A percentile compares a stretch with the other conserved stretches of the same genome.
Evolutionary conservation across 2,329 filamentous ascomycete species (phyloP).

Genomic region (Ceratocystis cubensis): DNA sequence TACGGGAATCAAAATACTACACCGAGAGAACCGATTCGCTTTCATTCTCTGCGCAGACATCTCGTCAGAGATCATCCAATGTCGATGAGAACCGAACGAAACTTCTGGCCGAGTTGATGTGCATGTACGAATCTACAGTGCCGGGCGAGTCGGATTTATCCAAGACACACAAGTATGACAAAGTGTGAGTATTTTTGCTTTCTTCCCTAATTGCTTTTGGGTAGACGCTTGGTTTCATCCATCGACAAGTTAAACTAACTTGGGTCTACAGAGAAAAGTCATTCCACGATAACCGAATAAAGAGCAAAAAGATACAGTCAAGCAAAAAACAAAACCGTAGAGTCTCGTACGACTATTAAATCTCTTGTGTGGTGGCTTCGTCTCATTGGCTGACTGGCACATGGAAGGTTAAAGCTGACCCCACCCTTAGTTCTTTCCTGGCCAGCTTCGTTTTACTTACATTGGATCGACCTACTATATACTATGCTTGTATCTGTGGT

Average conservation of each 20-base stretch:
- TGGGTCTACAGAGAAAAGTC: constrained; percentile 33
- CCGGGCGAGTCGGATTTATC: constrained; percentile 36
- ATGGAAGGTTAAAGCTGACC: neutral
- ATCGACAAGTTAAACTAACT: neutral
- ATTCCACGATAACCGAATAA: constrained; percentile 36
- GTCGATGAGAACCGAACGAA: constrained; percentile 41
- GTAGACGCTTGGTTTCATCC: neutral
- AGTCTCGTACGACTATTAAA: constrained; percentile 25
- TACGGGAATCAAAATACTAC: constrained; percentile 45
- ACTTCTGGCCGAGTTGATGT: constrained; percentile 36
- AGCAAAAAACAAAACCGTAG: constrained; percentile 38
- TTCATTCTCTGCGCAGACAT: constrained; percentile 43
- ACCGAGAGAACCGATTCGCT: constrained; percentile 39
- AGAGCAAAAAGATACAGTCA: constrained; percentile 37
- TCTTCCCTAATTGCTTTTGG: neutral
- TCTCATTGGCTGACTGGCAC: constrained; percentile 1
- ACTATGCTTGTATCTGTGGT: neutral
- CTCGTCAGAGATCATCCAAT: constrained; percentile 41
- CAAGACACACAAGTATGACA: constrained; percentile 38
- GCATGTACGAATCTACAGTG: constrained; percentile 36
- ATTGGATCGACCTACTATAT: neutral
- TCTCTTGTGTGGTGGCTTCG: constrained; percentile 15
- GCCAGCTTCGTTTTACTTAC: neutral
- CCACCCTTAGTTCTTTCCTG: neutral
- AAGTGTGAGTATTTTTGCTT: constrained; percentile 31